Evolutionary conservation across 2,329 filamentous ascomycete species (phyloP).

Genomic region (Exophiala lecanii-corni): DNA sequence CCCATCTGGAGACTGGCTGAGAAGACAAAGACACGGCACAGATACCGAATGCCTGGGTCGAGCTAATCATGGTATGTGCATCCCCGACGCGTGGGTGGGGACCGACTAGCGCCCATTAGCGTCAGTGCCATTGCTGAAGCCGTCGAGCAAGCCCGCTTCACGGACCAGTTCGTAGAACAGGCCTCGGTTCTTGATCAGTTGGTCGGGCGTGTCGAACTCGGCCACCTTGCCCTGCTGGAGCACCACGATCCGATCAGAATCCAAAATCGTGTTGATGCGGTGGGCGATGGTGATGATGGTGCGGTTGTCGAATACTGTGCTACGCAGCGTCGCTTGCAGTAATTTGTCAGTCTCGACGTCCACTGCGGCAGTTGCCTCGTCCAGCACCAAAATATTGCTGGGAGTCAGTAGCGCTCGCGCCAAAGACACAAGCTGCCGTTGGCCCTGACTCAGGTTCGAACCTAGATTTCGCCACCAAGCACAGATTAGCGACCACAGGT

Average conservation of each 20-base stretch:
- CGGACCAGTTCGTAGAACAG: slow-evolving; percentile 86
- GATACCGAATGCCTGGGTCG: slow-evolving; percentile 4
- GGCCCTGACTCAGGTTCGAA: slow-evolving; percentile 91
- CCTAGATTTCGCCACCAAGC: slow-evolving; percentile 46
- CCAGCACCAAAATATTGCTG: slow-evolving; percentile 92
- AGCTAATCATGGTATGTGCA: background rate
- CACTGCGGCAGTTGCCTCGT: slow-evolving; percentile 86
- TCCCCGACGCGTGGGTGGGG: slow-evolving; percentile 5
- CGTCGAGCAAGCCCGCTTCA: slow-evolving; percentile 72
- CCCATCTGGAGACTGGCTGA: too few species aligned
- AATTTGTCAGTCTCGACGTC: slow-evolving; percentile 65
- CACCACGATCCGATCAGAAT: slow-evolving; percentile 84
- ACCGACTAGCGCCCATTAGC: background rate
- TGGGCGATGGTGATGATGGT: slow-evolving; percentile 99
- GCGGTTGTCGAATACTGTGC: slow-evolving; percentile 72
- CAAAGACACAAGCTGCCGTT: slow-evolving; percentile 88
- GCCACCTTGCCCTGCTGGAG: slow-evolving; percentile 84
- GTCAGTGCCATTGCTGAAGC: slow-evolving; percentile 32
- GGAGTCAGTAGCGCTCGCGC: slow-evolving; percentile 91
- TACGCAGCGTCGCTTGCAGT: slow-evolving; percentile 60
- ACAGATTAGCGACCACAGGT: slow-evolving; percentile 6
- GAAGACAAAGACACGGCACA: too few species aligned
- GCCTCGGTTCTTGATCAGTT: slow-evolving; percentile 69
- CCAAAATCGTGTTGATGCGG: slow-evolving; percentile 94
- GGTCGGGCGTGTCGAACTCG: slow-evolving; percentile 84